phyloP scores from a whole-genome alignment of 2,329 filamentous ascomycete species.

The Truncatella angustata region DNA sequence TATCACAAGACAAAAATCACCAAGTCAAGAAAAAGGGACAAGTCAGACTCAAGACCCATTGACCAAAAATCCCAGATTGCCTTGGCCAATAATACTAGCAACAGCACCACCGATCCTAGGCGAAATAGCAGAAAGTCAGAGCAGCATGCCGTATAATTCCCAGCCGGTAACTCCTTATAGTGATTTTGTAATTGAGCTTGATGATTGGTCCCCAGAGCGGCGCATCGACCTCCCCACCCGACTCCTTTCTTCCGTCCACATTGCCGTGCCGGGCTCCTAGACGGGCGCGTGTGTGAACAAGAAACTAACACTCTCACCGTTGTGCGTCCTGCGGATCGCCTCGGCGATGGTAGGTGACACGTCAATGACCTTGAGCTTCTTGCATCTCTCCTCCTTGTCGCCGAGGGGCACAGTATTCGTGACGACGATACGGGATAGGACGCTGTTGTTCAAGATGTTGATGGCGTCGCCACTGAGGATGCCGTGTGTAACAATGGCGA shows the following conservation, averaged over 20 bases:
- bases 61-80: no score
- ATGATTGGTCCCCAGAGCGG: not conserved
- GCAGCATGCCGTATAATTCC: not conserved
- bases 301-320: conserved; percentile 53
- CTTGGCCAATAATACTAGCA: no score
- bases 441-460: conserved; percentile 67
- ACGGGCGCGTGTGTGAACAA: conserved; percentile 30
- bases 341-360: conserved; percentile 69
- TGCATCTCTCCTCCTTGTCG: conserved; percentile 69
- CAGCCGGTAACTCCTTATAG: not conserved
- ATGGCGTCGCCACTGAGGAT: conserved; percentile 71
- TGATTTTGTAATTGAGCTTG: not conserved
- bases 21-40: no score
- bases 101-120: no score
- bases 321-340: conserved; percentile 57
- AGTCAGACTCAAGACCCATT: no score
- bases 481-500: conserved; percentile 93
- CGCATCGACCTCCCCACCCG: not conserved
- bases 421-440: conserved; percentile 68
- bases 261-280: not conserved
- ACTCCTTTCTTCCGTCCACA: not conserved
- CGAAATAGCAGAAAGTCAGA: no score
- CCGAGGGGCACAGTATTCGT: conserved; percentile 78
- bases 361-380: conserved; percentile 72
- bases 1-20: no score